These are phyloP conservation scores for Tilletia horrida DNA, from an alignment of 1,284 basidiomycete genomes.

Conservation along the genomic window DNA sequence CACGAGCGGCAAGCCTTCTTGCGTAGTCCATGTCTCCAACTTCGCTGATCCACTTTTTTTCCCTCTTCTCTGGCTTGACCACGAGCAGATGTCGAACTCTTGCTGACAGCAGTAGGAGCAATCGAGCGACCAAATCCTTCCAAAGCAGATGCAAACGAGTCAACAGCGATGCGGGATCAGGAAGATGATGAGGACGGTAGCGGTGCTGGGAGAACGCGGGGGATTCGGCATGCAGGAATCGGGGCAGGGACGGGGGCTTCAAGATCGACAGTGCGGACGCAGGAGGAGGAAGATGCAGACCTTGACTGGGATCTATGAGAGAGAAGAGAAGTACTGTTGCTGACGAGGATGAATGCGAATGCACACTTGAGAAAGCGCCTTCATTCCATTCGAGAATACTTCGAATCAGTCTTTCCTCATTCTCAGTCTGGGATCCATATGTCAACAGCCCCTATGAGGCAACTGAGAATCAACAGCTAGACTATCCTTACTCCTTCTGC, in stretches of 20 bases:
- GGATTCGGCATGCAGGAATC: slow-evolving; percentile 22
- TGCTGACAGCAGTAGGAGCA: slow-evolving; percentile 48
- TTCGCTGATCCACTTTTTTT: neutral
- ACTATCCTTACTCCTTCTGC: too few species aligned
- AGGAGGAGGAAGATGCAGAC: slow-evolving; percentile 50
- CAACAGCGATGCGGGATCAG: neutral
- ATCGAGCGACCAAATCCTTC: slow-evolving; percentile 33
- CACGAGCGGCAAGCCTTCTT: too few species aligned
- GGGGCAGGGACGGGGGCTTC: slow-evolving; percentile 23
- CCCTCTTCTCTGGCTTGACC: neutral
- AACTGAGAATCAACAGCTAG: too few species aligned
- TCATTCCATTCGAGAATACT: too few species aligned
- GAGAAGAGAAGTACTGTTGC: slow-evolving; percentile 1
- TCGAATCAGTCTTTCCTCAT: too few species aligned
- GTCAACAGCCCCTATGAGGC: too few species aligned
- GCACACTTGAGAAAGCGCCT: too few species aligned
- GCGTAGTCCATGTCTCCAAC: too few species aligned
- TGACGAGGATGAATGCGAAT: neutral
- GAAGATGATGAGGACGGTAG: slow-evolving; percentile 22
- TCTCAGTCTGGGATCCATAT: too few species aligned
- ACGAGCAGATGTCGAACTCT: slow-evolving; percentile 45
- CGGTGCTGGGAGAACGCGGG: slow-evolving; percentile 12
- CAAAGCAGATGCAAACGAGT: slow-evolving; percentile 26
- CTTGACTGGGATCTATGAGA: slow-evolving; percentile 50
- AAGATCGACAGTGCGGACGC: slow-evolving; percentile 32